Evolutionary conservation across 306 rosid genomes (phyloP), one percentile per base, ranked within the genome.

Genomic region (Malus sieversii): DNA sequence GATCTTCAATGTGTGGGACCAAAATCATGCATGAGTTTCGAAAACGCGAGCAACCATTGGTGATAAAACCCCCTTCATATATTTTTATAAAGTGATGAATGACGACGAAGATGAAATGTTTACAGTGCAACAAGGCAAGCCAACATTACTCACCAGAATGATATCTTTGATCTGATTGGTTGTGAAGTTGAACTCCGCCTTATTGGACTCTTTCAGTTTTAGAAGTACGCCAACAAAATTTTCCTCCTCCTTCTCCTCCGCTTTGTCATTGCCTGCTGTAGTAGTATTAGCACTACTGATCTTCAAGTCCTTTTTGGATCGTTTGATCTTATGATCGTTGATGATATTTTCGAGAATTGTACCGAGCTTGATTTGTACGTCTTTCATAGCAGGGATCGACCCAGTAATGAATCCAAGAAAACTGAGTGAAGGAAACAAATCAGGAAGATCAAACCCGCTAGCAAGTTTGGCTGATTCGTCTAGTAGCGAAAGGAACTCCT

Each of bases 101-200:
- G 35, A 33, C 35, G 35, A 33, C 6, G 35, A 33, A 33, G 6
- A 33, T 33, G 35, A 33, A 33, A 5, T 33, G 35, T 33, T 19
- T 55, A 22, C 25, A 19, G 42, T 38, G 1, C 35, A 33, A 38
- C 42, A 38, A 38, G 8, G 10, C 10, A 38, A 38, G 10, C 42
- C 42, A 1, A 38, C 42, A 6, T 38, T 38, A 38, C 42, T 38
- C 10, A 38, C 42, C 10, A 38, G 1, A 38, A 38, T 38, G 42
- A 38, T 73, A 18, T 79, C 84, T 84, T 84, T 87, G 51, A 87
- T 63, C 53, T 73, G 81, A 48, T 82, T 14, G 16, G 68, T 22
- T 59, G 88, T 80, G 25, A 86, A 1, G 3, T 81, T 83, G 27
- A 70, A 8, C 8, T 84, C 74, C 10, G 75, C 72, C 85, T 52